phyloP scores from a whole-genome alignment of 495 filamentous ascomycete species.

The Pyronema omphalodes region DNA sequence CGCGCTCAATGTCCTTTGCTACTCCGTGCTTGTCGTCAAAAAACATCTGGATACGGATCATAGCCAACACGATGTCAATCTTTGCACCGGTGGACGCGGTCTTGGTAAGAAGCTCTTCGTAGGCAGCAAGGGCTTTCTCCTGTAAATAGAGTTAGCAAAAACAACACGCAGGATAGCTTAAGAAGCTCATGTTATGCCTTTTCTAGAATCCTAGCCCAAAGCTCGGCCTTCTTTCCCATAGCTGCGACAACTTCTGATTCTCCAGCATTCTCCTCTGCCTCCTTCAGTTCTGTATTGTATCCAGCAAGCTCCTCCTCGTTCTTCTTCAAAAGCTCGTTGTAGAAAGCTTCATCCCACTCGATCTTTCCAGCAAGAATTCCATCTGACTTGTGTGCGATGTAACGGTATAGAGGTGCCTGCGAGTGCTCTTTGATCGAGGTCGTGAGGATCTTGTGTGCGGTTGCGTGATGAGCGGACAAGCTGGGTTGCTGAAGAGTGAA shows the following conservation, averaged over 20 bases:
- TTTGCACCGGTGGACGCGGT: constrained; percentile 86
- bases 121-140: constrained; percentile 82
- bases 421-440: constrained; percentile 83
- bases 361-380: constrained; percentile 44
- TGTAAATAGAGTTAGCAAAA: constrained; percentile 24
- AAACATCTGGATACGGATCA: constrained; percentile 87
- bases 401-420: constrained; percentile 92
- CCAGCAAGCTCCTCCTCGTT: constrained; percentile 79
- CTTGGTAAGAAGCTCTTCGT: constrained; percentile 85
- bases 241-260: constrained; percentile 90
- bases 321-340: constrained; percentile 65
- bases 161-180: neutral
- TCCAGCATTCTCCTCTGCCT: constrained; percentile 83
- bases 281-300: constrained; percentile 91
- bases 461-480: constrained; percentile 50
- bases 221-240: constrained; percentile 83
- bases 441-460: constrained; percentile 60
- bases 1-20: constrained; percentile 83
- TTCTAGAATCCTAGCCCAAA: constrained; percentile 83
- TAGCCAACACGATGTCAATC: constrained; percentile 89
- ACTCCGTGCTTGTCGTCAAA: constrained; percentile 80
- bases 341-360: constrained; percentile 78
- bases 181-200: constrained; percentile 44
- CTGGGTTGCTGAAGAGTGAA: constrained; percentile 89
- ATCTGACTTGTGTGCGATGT: constrained; percentile 83